Evolutionary conservation across 1,139 yeast species (phyloP), one percentile per base, ranked within the genome.

Genomic region (Hyphopichia wangnamkhiaoensis): DNA sequence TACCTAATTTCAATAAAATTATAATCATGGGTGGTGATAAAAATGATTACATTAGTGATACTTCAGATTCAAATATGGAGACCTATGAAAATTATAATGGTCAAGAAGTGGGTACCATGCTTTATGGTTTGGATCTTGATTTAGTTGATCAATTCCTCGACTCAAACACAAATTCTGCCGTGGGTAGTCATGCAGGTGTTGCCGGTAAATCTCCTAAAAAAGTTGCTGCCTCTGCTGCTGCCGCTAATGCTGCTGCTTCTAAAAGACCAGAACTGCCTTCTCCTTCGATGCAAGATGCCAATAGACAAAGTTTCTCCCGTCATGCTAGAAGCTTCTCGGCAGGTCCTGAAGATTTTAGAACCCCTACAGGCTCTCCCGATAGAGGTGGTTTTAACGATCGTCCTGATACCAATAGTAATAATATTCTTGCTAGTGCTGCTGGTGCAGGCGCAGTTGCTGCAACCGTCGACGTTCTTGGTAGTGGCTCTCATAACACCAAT

Each of bases 11-110:
- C 45, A 80, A 87, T 56, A 87, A 84, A 60, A 61, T 93, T 38
- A 59, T 91, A 20, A 80, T 93, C 17, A 84, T 94, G 87, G 98
- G 98, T 33, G 98, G 98, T 44, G 96, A 89, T 59, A 77, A 82
- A 48, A 79, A 82, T 49, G 87, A 82, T 53, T 80, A 68, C 45
- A 70, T 71, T 34, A 54, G 52, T 35, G 56, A 58, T 20, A 70
- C 68, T 42, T 62, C 65, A n/a, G 49, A 52, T 33, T n/a, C n/a
- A n/a, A 66, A 69, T 47, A 69, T 64, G 35, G 68, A 68, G 33
- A 65, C 76, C 9, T 80, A 77, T 48, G 81, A 77, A 42, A 71
- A 75, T 10, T 71, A 71, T 29, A 71, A 73, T 37, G 78, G 76
- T 28, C 79, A 75, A 37, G 71, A 62, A 39, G 46, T 56, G 27